Percentiles rank a stretch among this genome's conserved stretches.
Conservation (phyloP, 305 asterid genomes). For the Fraxinus velutina region DNA sequence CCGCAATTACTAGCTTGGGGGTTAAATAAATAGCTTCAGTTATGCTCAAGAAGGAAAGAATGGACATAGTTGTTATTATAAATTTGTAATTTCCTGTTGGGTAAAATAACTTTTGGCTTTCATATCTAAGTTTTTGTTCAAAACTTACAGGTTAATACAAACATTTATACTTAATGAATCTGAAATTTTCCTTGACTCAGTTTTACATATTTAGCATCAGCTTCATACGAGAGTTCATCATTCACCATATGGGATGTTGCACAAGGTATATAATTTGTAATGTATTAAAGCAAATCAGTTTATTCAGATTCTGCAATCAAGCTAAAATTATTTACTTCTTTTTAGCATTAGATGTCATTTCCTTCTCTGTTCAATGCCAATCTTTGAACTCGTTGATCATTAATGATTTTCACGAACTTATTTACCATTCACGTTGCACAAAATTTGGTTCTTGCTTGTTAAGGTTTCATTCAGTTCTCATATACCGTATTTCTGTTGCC, state of each 20-base stretch:
- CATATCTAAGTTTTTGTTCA: not conserved
- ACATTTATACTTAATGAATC: not conserved
- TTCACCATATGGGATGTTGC: slow-evolving; percentile 97
- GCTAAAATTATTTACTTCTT: not conserved
- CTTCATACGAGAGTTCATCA: slow-evolving; percentile 80
- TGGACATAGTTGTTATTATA: not conserved
- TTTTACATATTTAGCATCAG: slow-evolving; percentile 84
- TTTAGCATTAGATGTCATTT: not conserved
- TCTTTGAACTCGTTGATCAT: not conserved
- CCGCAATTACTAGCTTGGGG: not conserved
- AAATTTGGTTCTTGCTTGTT: not conserved
- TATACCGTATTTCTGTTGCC: not conserved
- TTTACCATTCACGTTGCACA: not conserved
- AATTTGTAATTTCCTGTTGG: not conserved
- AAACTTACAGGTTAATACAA: slow-evolving; percentile 2
- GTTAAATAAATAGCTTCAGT: too few species aligned
- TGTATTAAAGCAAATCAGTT: not conserved
- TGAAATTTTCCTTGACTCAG: slow-evolving; percentile 49
- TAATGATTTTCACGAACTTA: not conserved
- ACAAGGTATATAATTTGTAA: slow-evolving; percentile 52
- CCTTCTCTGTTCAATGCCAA: not conserved
- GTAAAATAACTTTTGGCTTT: not conserved
- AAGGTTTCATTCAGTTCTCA: not conserved
- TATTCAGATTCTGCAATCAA: not conserved
- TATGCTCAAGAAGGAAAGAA: not conserved